Conservation (phyloP, 768 basidiomycete species). For the Tylopilus sp. region DNA sequence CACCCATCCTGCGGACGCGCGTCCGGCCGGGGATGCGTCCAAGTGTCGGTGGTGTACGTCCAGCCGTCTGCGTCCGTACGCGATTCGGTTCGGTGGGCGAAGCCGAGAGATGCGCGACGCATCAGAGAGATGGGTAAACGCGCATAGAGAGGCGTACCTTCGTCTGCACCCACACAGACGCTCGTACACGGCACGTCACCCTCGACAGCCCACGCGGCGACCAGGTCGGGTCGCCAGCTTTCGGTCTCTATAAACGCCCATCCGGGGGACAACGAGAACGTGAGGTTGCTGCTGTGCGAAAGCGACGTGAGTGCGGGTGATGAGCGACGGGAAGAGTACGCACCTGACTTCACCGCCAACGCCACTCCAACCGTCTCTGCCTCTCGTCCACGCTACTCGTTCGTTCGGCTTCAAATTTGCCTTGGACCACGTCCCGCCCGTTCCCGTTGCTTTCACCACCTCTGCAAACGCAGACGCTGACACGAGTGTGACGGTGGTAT, state of each 20-base stretch:
- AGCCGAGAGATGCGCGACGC: background rate
- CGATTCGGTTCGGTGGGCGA: too few species aligned
- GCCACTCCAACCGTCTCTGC: constrained; percentile 13
- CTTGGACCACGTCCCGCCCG: constrained; percentile 14
- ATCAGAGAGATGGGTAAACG: background rate
- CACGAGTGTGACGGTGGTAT: background rate
- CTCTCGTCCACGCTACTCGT: constrained; percentile 10
- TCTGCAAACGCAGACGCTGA: background rate
- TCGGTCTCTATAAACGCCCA: constrained; percentile 78
- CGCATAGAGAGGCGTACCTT: constrained; percentile 11
- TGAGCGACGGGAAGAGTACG: background rate
- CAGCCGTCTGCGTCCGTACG: constrained; percentile 47
- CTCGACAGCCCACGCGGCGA: constrained; percentile 49
- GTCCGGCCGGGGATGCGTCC: constrained; percentile 49
- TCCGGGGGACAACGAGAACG: constrained; percentile 69
- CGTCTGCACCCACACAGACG: constrained; percentile 23
- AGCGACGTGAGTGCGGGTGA: background rate
- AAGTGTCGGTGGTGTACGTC: constrained; percentile 78
- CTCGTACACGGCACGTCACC: background rate
- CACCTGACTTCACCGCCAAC: constrained; percentile 10
- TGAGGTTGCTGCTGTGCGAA: constrained; percentile 66
- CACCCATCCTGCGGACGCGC: constrained; percentile 42
- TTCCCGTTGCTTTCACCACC: background rate
- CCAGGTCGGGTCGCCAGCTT: constrained; percentile 69
- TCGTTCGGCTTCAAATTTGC: constrained; percentile 8